Evolutionary conservation across 352 stramenopile genomes (phyloP).

Genomic region (Globisporangium polare): DNA sequence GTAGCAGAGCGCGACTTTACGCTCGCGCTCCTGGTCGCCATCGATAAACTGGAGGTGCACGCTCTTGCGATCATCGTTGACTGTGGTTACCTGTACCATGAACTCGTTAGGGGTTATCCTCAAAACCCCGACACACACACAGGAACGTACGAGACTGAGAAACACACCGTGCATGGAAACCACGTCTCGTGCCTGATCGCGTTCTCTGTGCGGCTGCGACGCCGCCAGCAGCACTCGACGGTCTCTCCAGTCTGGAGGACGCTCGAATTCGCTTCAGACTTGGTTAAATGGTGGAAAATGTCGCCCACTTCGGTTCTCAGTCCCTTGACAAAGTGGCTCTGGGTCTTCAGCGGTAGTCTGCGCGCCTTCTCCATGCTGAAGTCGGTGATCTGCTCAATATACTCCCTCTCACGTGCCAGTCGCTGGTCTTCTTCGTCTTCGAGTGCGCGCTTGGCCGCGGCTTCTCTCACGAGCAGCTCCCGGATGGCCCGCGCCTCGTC

Average conservation of each 20-base stretch:
- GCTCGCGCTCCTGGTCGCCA: conserved; percentile 40
- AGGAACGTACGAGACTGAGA: no score
- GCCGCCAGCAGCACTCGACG: conserved; percentile 51
- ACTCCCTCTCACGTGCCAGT: conserved; percentile 22
- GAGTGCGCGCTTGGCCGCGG: conserved; percentile 35
- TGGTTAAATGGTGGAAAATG: conserved; percentile 26
- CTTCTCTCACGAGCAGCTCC: conserved; percentile 38
- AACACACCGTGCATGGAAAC: conserved; percentile 27
- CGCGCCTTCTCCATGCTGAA: conserved; percentile 38
- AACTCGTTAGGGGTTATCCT: no score
- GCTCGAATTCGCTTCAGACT: background rate
- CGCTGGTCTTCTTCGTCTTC: conserved; percentile 43
- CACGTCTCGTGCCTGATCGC: conserved; percentile 21
- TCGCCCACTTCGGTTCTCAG: conserved; percentile 32
- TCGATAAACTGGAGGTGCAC: conserved; percentile 47
- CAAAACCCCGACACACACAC: no score
- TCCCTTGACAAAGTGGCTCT: conserved; percentile 41
- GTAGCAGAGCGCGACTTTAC: conserved; percentile 32
- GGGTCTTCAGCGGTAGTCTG: conserved; percentile 29
- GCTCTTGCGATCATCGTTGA: conserved; percentile 20
- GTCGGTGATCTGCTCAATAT: conserved; percentile 33
- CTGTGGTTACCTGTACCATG: conserved; percentile 16
- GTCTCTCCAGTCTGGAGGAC: conserved; percentile 30
- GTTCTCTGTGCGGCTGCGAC: conserved; percentile 21
- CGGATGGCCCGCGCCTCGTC: conserved; percentile 43